Base-by-base conservation (phyloP, 179 eudicot genomes). In the Monotropa hypopitys region DNA sequence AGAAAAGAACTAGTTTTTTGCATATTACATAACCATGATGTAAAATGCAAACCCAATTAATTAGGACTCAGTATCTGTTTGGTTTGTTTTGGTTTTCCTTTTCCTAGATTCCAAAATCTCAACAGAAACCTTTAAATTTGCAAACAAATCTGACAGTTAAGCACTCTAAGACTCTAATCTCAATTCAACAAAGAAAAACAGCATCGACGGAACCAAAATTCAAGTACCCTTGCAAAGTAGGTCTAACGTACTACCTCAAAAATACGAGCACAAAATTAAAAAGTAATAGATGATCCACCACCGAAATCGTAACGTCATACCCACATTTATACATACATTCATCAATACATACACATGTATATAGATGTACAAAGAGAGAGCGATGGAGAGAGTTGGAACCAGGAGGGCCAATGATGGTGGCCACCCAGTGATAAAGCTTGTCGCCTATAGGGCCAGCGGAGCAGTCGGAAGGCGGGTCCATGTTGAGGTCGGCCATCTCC, bases 361-460 rank as follows among this genome's bases (percentile, higher is more conserved):
- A 50, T 3, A 16, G 7, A 45, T 18, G 4, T 18, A 42, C 56
- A 69, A 51, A 69, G 53, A 54, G 16, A 69, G 65, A 72, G 75
- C 38, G 33, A 54, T 38, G 13, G 63, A 61, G 57, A 75, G 66
- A 73, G 66, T 7, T 40, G 21, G 26, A 7, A 92, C 97, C 97
- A n/a, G 91, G 85, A 35, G 97, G 95, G 20, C 90, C 97, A 16
- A 87, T 71, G 77, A 96, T 80, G 79, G 99, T 93, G 80, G 99
- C 96, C 15, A 93, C 87, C 99, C 99, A 96, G 62, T 96, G 90
- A 73, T 91, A 88, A 13, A 96, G 91, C 80, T 88, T 96, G 79
- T 96, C 98, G 65, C 94, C 98, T 82, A 89, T 93, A 69, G 98
- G 99, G 42, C 98, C 97, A 66, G 98, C 99, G 13, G 97, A 91